Evolutionary conservation across 352 stramenopile species (phyloP).

Genomic region (Phytophthora pini): DNA sequence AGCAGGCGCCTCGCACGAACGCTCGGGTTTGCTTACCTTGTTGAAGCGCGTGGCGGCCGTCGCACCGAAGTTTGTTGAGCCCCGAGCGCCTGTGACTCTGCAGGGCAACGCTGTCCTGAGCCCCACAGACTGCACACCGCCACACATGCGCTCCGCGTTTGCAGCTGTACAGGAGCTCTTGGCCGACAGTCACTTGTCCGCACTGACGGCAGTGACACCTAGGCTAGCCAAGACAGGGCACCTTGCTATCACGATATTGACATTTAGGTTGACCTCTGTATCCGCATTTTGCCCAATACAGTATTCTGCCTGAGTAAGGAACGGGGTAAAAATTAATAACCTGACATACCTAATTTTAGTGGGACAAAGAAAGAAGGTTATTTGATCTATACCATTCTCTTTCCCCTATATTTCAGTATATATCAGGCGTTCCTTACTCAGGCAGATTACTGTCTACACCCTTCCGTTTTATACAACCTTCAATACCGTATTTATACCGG

Average conservation of each 20-base stretch:
- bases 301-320: too few relatives aligned
- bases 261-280: too few relatives aligned
- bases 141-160: slow-evolving; percentile 13
- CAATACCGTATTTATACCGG: too few relatives aligned
- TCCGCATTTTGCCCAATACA: background rate
- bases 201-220: background rate
- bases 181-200: background rate
- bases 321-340: too few relatives aligned
- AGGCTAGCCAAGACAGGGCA: slow-evolving; percentile 10
- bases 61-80: slow-evolving; percentile 4
- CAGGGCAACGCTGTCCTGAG: background rate
- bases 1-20: slow-evolving; percentile 17
- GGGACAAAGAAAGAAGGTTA: too few relatives aligned
- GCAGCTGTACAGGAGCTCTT: slow-evolving; percentile 19
- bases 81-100: background rate
- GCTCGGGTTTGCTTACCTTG: background rate
- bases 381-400: too few relatives aligned
- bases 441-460: too few relatives aligned
- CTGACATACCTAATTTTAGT: too few relatives aligned
- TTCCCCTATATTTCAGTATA: too few relatives aligned
- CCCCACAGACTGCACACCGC: slow-evolving; percentile 9
- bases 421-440: too few relatives aligned
- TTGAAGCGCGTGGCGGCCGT: slow-evolving; percentile 3
- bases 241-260: background rate
- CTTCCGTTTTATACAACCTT: too few relatives aligned